Evolutionary conservation across 2,329 filamentous ascomycete species (phyloP).

Genomic region (Alternaria angustiovoidea): DNA sequence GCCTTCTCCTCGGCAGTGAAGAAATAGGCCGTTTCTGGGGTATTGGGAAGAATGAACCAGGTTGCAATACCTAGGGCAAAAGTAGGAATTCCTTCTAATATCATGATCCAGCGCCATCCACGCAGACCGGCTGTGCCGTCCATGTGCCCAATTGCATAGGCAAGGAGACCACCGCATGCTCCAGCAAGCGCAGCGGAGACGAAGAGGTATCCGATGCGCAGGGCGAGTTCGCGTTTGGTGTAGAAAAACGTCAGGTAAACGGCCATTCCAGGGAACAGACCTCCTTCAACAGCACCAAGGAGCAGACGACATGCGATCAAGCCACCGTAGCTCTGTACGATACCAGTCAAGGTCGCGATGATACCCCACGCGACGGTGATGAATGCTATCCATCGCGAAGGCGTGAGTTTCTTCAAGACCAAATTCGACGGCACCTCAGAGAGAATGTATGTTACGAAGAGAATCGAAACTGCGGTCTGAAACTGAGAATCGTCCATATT

Average conservation of each 20-base stretch:
- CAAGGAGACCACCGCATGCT: slow-evolving; percentile 75
- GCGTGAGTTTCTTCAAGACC: slow-evolving; percentile 56
- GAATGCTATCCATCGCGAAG: slow-evolving; percentile 63
- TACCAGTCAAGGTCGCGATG: slow-evolving; percentile 72
- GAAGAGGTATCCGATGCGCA: slow-evolving; percentile 78
- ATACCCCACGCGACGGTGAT: slow-evolving; percentile 67
- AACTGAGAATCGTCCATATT: slow-evolving; percentile 70
- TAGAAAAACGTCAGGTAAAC: slow-evolving; percentile 80
- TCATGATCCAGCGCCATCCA: slow-evolving; percentile 78
- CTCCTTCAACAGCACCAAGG: slow-evolving; percentile 73
- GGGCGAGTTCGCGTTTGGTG: slow-evolving; percentile 73
- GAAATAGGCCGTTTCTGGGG: slow-evolving; percentile 70
- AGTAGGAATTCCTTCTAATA: slow-evolving; percentile 65
- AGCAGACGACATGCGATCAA: slow-evolving; percentile 74
- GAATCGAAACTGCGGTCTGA: slow-evolving; percentile 61
- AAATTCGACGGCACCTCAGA: slow-evolving; percentile 57
- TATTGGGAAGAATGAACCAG: slow-evolving; percentile 69
- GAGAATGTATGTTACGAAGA: slow-evolving; percentile 57
- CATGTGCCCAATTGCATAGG: slow-evolving; percentile 77
- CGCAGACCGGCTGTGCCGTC: slow-evolving; percentile 69
- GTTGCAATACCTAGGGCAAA: slow-evolving; percentile 64
- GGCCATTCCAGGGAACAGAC: slow-evolving; percentile 73
- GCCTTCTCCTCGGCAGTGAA: slow-evolving; percentile 67
- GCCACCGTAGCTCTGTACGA: slow-evolving; percentile 70
- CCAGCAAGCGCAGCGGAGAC: slow-evolving; percentile 75